These are phyloP conservation scores for Dianthus caryophyllus DNA, from an alignment of 148 eudicot genomes.

Conservation along the genomic window DNA sequence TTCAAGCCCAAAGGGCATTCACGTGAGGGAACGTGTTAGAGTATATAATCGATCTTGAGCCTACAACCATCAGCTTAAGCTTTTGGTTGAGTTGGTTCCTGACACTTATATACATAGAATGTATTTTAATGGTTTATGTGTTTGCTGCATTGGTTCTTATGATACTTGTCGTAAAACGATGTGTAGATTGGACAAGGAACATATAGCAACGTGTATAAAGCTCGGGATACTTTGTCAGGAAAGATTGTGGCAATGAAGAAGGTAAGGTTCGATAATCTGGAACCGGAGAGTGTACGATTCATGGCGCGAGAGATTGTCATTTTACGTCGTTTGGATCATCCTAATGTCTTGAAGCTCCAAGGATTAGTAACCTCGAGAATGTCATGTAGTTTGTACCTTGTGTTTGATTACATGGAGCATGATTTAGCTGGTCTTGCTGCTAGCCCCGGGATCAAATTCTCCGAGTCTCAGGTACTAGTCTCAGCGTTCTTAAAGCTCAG, in stretches of 20 bases:
- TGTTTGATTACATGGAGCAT: too few species aligned
- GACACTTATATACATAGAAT: neutral
- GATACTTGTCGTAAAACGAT: constrained; percentile 7
- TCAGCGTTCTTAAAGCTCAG: too few species aligned
- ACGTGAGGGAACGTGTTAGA: too few species aligned
- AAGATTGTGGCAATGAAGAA: constrained; percentile 79
- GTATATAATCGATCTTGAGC: too few species aligned
- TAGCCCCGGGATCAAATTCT: constrained; percentile 59
- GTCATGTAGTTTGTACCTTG: too few species aligned
- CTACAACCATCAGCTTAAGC: too few species aligned
- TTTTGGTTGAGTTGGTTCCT: too few species aligned
- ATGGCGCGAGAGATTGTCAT: constrained; percentile 40
- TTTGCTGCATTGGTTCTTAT: neutral
- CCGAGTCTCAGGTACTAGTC: constrained; percentile 46
- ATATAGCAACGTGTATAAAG: constrained; percentile 90
- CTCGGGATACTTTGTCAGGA: constrained; percentile 62
- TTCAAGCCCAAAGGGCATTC: too few species aligned
- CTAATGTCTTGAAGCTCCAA: constrained; percentile 68
- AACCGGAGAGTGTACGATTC: constrained; percentile 83
- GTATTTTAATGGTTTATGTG: constrained; percentile 2
- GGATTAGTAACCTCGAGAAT: constrained; percentile 69
- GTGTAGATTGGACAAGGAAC: constrained; percentile 88
- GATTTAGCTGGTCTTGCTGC: too few species aligned
- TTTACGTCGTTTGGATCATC: constrained; percentile 64
- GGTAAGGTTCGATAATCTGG: constrained; percentile 84